Base-by-base conservation (phyloP, 2,329 filamentous ascomycete genomes). In the Sclerotinia sclerotiorum region DNA sequence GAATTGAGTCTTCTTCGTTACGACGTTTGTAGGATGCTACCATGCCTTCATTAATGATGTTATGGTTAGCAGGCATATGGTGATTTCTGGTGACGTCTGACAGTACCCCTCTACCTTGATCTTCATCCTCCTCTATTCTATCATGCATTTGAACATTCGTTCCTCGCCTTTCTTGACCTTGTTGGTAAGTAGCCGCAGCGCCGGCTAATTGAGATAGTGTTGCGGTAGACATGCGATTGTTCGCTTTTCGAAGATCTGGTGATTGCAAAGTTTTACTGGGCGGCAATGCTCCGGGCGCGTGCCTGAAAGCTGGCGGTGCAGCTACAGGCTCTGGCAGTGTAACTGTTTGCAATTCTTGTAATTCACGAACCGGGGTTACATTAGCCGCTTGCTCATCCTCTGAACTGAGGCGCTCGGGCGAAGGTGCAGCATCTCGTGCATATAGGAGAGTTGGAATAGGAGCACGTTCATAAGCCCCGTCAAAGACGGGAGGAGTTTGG, bases 131-230 rank as follows among this genome's bases (percentile, higher is more conserved):
- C 70, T 74, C 71, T 51, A 70, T 70, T 68, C 63, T 73, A 69
- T 62, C 72, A 68, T 69, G 66, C 57, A 70, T 69, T 52, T 72
- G 71, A 63, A 27, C 62, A 66, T 60, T 65, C 15, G 64, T 69
- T 68, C 69, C 69, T 61, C 74, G 72, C 55, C 73, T 71, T 52
- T 74, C 73, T 61, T 72, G 69, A 55, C 60, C 69, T 77, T 78
- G 80, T 78, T 81, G 82, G 77, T 84, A 80, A 79, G 70, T 69
- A 48, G 71, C 68, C 35, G 68, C 71, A 64, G 87, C 78, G 29
- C 85, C 86, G 66, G 86, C 87, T 77, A 98, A 84, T 77, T 97
- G 93, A 56, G 89, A 85, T 57, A 97, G 83, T 0, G 94, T 98
- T 1, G 88, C 88, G 73, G 84, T 86, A 35, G 95, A 97, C 78